Evolutionary conservation across 768 basidiomycete species (phyloP).

Genomic region (Asterophora lycoperdoides): DNA sequence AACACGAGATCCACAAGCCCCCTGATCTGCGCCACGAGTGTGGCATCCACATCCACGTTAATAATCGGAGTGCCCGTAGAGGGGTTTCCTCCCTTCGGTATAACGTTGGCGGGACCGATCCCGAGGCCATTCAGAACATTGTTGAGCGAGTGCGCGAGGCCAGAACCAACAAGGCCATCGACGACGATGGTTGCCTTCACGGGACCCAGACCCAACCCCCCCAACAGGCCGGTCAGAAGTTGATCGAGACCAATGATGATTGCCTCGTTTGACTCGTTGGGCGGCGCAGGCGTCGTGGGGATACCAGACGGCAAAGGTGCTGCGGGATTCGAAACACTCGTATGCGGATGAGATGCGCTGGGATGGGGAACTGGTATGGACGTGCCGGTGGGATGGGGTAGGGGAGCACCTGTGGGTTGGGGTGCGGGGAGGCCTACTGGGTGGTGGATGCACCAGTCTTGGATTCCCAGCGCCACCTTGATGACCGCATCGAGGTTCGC

Average conservation of each 20-base stretch:
- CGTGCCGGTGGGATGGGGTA: not conserved
- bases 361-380: not conserved
- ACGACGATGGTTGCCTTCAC: constrained; percentile 15
- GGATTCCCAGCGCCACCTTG: constrained; percentile 5
- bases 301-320: not conserved
- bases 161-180: constrained; percentile 17
- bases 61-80: not conserved
- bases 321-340: not conserved
- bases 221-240: constrained; percentile 15
- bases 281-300: not conserved
- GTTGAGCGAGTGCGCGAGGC: constrained; percentile 16
- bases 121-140: constrained; percentile 19
- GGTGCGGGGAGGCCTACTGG: constrained; percentile 4
- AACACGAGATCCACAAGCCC: constrained; percentile 7
- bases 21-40: constrained; percentile 8
- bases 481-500: constrained; percentile 5
- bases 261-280: constrained; percentile 12
- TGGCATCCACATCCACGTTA: constrained; percentile 2
- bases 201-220: constrained; percentile 10
- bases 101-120: constrained; percentile 12
- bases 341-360: not conserved
- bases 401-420: not conserved
- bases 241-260: constrained; percentile 22
- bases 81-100: not conserved
- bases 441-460: constrained; percentile 12